Evolutionary conservation across 495 filamentous ascomycete species (phyloP).

Genomic region (Penicillium cinerascens): DNA sequence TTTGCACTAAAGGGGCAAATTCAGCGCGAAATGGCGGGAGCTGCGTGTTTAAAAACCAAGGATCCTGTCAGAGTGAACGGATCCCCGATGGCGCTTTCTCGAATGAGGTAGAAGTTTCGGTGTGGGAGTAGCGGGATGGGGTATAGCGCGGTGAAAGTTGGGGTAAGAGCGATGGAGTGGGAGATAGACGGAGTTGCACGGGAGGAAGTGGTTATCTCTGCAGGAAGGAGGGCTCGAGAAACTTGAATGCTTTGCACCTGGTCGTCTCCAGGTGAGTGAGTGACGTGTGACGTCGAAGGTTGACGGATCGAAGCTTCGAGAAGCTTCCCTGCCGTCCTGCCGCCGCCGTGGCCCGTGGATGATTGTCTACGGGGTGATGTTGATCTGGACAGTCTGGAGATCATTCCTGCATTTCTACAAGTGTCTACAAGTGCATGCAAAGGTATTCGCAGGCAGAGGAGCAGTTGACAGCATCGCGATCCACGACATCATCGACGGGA

Average conservation of each 20-base stretch:
- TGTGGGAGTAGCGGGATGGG: not conserved
- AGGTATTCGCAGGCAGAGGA: not conserved
- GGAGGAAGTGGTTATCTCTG: conserved; percentile 1
- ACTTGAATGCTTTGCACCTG: conserved; percentile 5
- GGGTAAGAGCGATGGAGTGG: not conserved
- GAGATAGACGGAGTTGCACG: conserved; percentile 9
- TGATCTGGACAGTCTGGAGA: not conserved
- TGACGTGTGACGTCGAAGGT: conserved; percentile 35
- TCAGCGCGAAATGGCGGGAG: conserved; percentile 2
- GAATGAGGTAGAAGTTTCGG: conserved; percentile 44
- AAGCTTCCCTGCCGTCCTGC: conserved; percentile 23
- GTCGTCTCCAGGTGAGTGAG: conserved; percentile 7
- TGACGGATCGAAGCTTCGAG: conserved; percentile 35
- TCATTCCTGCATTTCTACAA: not conserved
- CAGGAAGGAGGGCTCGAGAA: not conserved
- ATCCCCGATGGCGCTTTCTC: conserved; percentile 17
- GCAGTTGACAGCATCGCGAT: not conserved
- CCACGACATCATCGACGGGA: conserved; percentile 13
- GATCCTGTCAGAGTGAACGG: conserved; percentile 8
- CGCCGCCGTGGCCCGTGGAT: not conserved
- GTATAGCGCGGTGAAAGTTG: not conserved
- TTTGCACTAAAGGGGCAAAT: conserved; percentile 9
- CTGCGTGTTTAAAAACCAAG: conserved; percentile 10
- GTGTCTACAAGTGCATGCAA: not conserved
- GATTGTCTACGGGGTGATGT: not conserved